Evolutionary conservation across 1,284 basidiomycete species (phyloP).

Genomic region (Leccinum subrobustum): DNA sequence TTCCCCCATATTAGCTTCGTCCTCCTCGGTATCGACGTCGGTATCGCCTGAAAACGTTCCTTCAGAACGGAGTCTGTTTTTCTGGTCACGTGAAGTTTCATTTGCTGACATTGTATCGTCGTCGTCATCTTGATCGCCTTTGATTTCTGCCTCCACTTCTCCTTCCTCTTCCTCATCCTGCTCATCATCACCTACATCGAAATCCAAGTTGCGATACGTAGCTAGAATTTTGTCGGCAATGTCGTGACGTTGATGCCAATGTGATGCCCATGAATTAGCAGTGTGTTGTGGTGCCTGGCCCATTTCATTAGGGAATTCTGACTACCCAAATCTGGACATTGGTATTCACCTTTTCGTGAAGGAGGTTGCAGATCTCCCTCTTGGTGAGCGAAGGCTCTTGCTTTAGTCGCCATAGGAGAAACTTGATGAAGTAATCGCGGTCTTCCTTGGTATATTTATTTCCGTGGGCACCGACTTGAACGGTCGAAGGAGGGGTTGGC

Average conservation of each 20-base stretch:
- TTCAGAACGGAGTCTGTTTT: slow-evolving; percentile 11
- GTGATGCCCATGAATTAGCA: slow-evolving; percentile 55
- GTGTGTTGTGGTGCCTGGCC: slow-evolving; percentile 62
- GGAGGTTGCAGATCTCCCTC: slow-evolving; percentile 48
- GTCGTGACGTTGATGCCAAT: slow-evolving; percentile 60
- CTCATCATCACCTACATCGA: slow-evolving; percentile 30
- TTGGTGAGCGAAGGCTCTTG: slow-evolving; percentile 50
- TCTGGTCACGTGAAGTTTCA: slow-evolving; percentile 8
- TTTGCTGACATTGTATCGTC: slow-evolving; percentile 30
- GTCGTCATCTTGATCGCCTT: slow-evolving; percentile 34
- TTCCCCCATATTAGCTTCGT: slow-evolving; percentile 54
- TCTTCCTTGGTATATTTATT: slow-evolving; percentile 66
- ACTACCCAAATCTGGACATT: not conserved
- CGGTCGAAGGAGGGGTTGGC: slow-evolving; percentile 58
- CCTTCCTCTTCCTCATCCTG: slow-evolving; percentile 36
- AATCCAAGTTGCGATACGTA: slow-evolving; percentile 37
- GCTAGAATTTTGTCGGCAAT: slow-evolving; percentile 62
- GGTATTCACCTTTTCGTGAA: slow-evolving; percentile 50
- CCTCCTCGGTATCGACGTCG: slow-evolving; percentile 34
- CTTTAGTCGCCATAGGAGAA: slow-evolving; percentile 57
- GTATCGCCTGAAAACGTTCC: slow-evolving; percentile 16
- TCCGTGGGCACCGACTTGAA: slow-evolving; percentile 44
- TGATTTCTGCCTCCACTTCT: slow-evolving; percentile 35
- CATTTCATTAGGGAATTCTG: slow-evolving; percentile 11
- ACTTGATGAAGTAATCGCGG: slow-evolving; percentile 60